These are phyloP conservation scores for Venturia aucupariae DNA, from an alignment of 2,329 filamentous ascomycete species.

Conservation along the genomic window DNA sequence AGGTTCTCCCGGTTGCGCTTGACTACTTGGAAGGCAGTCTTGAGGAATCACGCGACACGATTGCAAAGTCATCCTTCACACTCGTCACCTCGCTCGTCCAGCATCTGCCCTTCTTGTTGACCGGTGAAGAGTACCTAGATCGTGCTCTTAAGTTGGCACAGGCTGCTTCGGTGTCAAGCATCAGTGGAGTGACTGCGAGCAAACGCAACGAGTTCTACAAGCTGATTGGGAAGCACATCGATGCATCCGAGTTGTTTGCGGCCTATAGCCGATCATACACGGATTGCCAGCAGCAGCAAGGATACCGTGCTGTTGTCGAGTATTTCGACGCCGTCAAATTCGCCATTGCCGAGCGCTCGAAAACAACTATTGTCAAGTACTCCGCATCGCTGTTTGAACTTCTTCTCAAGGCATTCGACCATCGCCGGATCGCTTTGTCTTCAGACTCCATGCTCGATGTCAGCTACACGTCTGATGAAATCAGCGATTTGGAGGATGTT, in stretches of 20 bases:
- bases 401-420: constrained; percentile 51
- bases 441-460: constrained; percentile 32
- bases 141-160: constrained; percentile 64
- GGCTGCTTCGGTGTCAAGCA: constrained; percentile 53
- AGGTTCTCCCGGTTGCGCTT: constrained; percentile 63
- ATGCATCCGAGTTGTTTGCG: constrained; percentile 66
- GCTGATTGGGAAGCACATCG: constrained; percentile 67
- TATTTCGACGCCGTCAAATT: constrained; percentile 60
- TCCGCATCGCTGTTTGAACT: constrained; percentile 56
- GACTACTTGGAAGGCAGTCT: constrained; percentile 60
- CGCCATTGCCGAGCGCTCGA: constrained; percentile 68
- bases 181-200: constrained; percentile 46
- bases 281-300: constrained; percentile 50
- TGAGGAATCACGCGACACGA: constrained; percentile 29
- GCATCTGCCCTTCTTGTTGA: constrained; percentile 83
- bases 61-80: constrained; percentile 76
- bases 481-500: constrained; percentile 53
- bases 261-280: constrained; percentile 65
- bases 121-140: constrained; percentile 57
- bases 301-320: constrained; percentile 57
- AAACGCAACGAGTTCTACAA: constrained; percentile 57
- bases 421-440: constrained; percentile 43
- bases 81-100: constrained; percentile 73
- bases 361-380: constrained; percentile 69
- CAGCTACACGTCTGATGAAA: constrained; percentile 34